Evolutionary conservation across 2,329 filamentous ascomycete species (phyloP).

Genomic region (Cytospora mali): DNA sequence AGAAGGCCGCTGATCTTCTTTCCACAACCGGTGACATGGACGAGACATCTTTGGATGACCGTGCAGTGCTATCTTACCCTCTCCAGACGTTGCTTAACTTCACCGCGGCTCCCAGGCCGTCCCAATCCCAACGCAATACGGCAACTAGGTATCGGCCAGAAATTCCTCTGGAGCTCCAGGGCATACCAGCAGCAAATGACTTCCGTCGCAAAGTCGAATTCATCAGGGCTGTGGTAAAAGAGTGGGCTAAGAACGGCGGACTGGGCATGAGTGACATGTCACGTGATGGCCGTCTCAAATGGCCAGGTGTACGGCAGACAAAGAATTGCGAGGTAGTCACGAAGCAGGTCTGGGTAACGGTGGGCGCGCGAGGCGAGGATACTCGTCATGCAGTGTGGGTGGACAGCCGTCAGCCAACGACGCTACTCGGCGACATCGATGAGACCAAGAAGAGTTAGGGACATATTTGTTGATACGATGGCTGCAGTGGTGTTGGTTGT

Average conservation of each 20-base stretch:
- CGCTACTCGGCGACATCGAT: slow-evolving; percentile 58
- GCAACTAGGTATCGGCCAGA: slow-evolving; percentile 58
- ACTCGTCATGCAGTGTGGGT: slow-evolving; percentile 57
- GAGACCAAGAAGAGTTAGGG: slow-evolving; percentile 41
- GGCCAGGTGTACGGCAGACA: slow-evolving; percentile 61
- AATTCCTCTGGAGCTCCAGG: slow-evolving; percentile 62
- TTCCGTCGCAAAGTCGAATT: slow-evolving; percentile 76
- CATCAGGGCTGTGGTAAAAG: slow-evolving; percentile 66
- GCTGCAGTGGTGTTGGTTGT: neutral
- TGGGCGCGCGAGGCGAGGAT: slow-evolving; percentile 65
- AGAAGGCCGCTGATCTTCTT: slow-evolving; percentile 69
- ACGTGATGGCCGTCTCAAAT: slow-evolving; percentile 56
- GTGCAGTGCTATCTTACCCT: slow-evolving; percentile 71
- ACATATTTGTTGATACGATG: neutral
- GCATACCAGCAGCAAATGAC: slow-evolving; percentile 71
- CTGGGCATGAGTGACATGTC: slow-evolving; percentile 68
- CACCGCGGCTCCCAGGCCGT: slow-evolving; percentile 33
- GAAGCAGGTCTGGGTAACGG: slow-evolving; percentile 70
- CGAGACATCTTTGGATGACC: slow-evolving; percentile 69
- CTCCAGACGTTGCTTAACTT: slow-evolving; percentile 75
- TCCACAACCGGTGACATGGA: slow-evolving; percentile 67
- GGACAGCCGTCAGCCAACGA: slow-evolving; percentile 56
- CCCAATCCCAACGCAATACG: slow-evolving; percentile 49
- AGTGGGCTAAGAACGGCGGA: slow-evolving; percentile 72
- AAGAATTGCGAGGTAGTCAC: slow-evolving; percentile 53